Conservation (phyloP, 768 basidiomycete genomes). For the Sarcodon aspratus region DNA sequence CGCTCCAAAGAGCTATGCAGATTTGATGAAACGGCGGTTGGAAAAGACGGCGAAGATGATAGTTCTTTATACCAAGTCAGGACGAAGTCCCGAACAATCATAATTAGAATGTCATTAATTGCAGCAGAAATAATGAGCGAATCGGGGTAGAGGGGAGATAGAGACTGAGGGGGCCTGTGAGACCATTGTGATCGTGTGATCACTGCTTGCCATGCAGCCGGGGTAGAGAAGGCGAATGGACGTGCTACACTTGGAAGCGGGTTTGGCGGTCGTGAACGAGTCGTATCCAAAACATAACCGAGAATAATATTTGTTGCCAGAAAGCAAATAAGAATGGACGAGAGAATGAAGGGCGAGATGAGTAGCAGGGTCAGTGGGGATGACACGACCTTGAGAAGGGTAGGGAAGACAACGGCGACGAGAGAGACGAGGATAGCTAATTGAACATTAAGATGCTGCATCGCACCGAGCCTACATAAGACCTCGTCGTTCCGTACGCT, state of each 20-base stretch:
- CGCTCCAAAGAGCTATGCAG: slow-evolving; percentile 56
- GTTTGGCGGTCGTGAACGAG: slow-evolving; percentile 17
- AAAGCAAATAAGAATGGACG: slow-evolving; percentile 36
- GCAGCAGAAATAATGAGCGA: slow-evolving; percentile 57
- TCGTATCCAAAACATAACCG: slow-evolving; percentile 47
- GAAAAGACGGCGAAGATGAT: slow-evolving; percentile 83
- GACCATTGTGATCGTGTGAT: slow-evolving; percentile 88
- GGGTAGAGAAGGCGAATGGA: slow-evolving; percentile 80
- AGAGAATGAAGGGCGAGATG: slow-evolving; percentile 47
- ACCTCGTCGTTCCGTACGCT: no score
- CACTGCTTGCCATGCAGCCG: slow-evolving; percentile 91
- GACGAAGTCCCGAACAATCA: slow-evolving; percentile 82
- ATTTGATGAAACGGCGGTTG: slow-evolving; percentile 67
- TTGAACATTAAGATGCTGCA: slow-evolving; percentile 9
- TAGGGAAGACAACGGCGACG: slow-evolving; percentile 46
- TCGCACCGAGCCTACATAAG: no score
- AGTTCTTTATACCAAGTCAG: slow-evolving; percentile 81
- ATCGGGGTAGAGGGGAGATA: slow-evolving; percentile 54
- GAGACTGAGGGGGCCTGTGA: slow-evolving; percentile 52
- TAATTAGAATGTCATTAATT: slow-evolving; percentile 69
- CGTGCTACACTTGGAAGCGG: slow-evolving; percentile 47
- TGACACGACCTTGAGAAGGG: slow-evolving; percentile 42
- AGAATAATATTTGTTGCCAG: slow-evolving; percentile 43
- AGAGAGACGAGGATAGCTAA: slow-evolving; percentile 46
- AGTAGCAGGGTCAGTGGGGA: slow-evolving; percentile 58